Percentiles rank a stretch among this genome's conserved stretches.
These are phyloP conservation scores for Aspergillus eucalypticola DNA, from an alignment of 2,329 filamentous ascomycete genomes.

Conservation along the genomic window DNA sequence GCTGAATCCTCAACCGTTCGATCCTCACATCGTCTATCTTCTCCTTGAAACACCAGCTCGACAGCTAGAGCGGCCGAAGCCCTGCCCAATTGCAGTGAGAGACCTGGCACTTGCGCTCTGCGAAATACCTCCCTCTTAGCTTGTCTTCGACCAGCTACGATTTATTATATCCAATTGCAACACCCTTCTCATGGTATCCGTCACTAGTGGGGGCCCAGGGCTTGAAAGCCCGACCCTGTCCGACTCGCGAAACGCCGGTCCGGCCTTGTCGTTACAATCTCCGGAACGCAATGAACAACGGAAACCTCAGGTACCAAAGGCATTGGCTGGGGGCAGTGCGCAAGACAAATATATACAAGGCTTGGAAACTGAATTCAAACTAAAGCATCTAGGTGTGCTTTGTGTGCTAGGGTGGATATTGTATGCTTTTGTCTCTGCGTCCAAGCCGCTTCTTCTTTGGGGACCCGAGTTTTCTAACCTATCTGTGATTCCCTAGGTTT, in stretches of 20 bases:
- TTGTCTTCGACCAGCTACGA: constrained; percentile 10
- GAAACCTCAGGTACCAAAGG: constrained; percentile 13
- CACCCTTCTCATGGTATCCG: constrained; percentile 14
- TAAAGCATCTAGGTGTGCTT: constrained; percentile 39
- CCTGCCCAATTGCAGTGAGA: constrained; percentile 3
- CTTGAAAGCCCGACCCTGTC: constrained; percentile 11
- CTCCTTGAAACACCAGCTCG: not conserved
- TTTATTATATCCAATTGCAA: not conserved
- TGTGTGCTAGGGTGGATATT: constrained; percentile 44
- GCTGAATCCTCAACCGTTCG: not conserved
- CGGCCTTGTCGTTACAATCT: constrained; percentile 10
- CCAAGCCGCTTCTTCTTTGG: not conserved
- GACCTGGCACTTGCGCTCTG: not conserved
- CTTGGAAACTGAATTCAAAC: constrained; percentile 41
- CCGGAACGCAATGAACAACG: constrained; percentile 15
- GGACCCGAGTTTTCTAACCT: constrained; percentile 5
- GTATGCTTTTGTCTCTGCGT: constrained; percentile 30
- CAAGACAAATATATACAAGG: constrained; percentile 31
- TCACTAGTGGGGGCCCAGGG: constrained; percentile 9
- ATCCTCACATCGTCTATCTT: not conserved
- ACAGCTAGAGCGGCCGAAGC: not conserved
- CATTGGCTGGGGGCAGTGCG: constrained; percentile 17
- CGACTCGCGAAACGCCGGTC: constrained; percentile 4
- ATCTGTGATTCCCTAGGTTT: constrained; percentile 42
- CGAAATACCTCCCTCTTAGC: not conserved